Percentiles rank a stretch among this genome's conserved stretches.
Conservation (phyloP, 352 stramenopile species). For the Lagenidium giganteum region DNA sequence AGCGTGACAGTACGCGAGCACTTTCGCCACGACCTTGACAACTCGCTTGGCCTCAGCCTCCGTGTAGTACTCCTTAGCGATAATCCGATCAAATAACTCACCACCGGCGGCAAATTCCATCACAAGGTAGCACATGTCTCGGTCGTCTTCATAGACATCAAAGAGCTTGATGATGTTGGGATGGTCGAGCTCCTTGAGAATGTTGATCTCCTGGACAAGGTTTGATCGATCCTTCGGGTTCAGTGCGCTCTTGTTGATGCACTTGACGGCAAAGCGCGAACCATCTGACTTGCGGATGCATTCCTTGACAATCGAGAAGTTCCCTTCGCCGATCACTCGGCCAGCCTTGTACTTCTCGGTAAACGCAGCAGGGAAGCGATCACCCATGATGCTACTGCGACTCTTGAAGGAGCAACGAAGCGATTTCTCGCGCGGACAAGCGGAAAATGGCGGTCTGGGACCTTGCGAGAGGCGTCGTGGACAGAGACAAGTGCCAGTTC, state of each 20-base stretch:
- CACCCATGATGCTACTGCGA: constrained; percentile 45
- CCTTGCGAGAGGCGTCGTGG: too few species aligned
- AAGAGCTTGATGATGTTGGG: constrained; percentile 86
- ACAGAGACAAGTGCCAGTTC: too few species aligned
- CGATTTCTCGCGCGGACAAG: too few species aligned
- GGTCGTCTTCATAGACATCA: constrained; percentile 79
- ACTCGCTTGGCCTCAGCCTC: constrained; percentile 83
- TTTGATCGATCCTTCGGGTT: constrained; percentile 80
- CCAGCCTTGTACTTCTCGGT: constrained; percentile 81
- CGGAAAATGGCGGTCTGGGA: too few species aligned
- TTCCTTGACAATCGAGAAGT: constrained; percentile 83
- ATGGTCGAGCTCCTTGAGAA: constrained; percentile 80
- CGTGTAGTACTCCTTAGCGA: constrained; percentile 89
- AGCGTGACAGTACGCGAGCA: constrained; percentile 84
- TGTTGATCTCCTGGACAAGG: constrained; percentile 79
- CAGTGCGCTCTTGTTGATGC: constrained; percentile 75
- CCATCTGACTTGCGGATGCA: constrained; percentile 46
- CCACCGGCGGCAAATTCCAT: constrained; percentile 87
- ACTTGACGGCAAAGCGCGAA: constrained; percentile 71
- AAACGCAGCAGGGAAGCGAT: constrained; percentile 46
- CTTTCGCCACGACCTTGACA: constrained; percentile 82
- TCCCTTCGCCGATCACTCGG: constrained; percentile 73
- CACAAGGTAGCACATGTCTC: constrained; percentile 80
- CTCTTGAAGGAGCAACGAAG: too few species aligned
- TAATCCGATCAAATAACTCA: constrained; percentile 93